Conservation (phyloP, 2,329 filamentous ascomycete species). For the Trichoderma oligosporum region DNA sequence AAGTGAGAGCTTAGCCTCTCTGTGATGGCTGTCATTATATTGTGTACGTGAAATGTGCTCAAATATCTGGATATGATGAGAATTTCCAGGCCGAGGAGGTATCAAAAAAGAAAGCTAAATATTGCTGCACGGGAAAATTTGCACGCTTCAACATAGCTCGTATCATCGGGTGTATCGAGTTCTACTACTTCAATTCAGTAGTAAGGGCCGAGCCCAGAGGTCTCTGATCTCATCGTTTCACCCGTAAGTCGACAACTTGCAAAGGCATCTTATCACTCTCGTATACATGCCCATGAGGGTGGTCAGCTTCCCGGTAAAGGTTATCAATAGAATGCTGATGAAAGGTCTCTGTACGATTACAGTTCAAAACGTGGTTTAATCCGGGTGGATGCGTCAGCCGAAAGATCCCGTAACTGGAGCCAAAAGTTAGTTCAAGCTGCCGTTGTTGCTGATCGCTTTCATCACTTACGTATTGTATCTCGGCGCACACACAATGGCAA, state of each 20-base stretch:
- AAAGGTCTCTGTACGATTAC: constrained; percentile 74
- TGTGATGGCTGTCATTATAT: background rate
- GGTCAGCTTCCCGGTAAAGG: constrained; percentile 71
- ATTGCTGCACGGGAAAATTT: background rate
- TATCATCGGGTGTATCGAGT: background rate
- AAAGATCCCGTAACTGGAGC: constrained; percentile 79
- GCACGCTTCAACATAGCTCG: background rate
- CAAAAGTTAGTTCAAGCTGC: constrained; percentile 1
- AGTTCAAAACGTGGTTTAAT: constrained; percentile 76
- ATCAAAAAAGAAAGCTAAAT: background rate
- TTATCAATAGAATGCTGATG: constrained; percentile 68
- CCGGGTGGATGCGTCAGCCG: constrained; percentile 90
- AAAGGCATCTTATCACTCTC: constrained; percentile 64
- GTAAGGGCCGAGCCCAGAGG: background rate
- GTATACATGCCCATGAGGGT: constrained; percentile 65
- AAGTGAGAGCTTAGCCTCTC: background rate
- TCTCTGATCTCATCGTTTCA: constrained; percentile 17
- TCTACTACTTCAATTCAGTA: background rate
- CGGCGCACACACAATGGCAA: constrained; percentile 94
- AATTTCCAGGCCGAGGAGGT: background rate
- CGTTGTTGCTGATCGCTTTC: background rate
- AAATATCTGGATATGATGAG: background rate
- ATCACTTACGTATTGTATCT: constrained; percentile 64
- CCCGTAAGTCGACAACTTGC: constrained; percentile 51
- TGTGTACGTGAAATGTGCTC: too few relatives aligned